phyloP scores from a whole-genome alignment of 116 monocot species.

The Cymodocea nodosa region DNA sequence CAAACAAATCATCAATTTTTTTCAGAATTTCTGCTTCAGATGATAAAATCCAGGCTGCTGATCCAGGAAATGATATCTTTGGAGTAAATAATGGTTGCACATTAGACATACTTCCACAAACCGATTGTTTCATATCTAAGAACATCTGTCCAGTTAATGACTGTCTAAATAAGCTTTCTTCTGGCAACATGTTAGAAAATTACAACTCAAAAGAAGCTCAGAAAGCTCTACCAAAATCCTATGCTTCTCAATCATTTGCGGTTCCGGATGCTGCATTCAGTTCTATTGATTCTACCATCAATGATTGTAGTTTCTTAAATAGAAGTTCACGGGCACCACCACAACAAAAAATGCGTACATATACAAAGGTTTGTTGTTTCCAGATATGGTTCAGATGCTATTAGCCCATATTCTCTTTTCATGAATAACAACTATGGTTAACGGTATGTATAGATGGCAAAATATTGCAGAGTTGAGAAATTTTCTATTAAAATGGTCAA shows the following conservation, averaged over 20 bases:
- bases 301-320: slow-evolving; percentile 47
- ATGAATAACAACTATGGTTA: too few species aligned
- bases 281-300: slow-evolving; percentile 66
- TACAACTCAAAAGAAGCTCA: slow-evolving; percentile 59
- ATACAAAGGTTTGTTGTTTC: slow-evolving; percentile 46
- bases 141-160: slow-evolving; percentile 4
- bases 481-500: too few species aligned
- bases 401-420: not conserved
- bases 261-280: slow-evolving; percentile 75
- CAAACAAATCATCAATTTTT: slow-evolving; percentile 25
- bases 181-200: slow-evolving; percentile 28
- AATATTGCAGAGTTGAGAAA: too few species aligned
- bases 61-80: slow-evolving; percentile 56
- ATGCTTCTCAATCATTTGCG: slow-evolving; percentile 80
- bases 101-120: slow-evolving; percentile 13
- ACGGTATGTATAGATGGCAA: too few species aligned
- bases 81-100: slow-evolving; percentile 50
- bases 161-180: slow-evolving; percentile 5
- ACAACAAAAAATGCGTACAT: slow-evolving; percentile 58
- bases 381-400: not conserved
- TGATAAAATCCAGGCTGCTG: slow-evolving; percentile 22
- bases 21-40: slow-evolving; percentile 14
- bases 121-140: slow-evolving; percentile 39
- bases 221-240: slow-evolving; percentile 67
- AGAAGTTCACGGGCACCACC: slow-evolving; percentile 56